Base-by-base conservation (phyloP, 1,284 basidiomycete species). In the Anthracocystis panici-leucophaei region DNA sequence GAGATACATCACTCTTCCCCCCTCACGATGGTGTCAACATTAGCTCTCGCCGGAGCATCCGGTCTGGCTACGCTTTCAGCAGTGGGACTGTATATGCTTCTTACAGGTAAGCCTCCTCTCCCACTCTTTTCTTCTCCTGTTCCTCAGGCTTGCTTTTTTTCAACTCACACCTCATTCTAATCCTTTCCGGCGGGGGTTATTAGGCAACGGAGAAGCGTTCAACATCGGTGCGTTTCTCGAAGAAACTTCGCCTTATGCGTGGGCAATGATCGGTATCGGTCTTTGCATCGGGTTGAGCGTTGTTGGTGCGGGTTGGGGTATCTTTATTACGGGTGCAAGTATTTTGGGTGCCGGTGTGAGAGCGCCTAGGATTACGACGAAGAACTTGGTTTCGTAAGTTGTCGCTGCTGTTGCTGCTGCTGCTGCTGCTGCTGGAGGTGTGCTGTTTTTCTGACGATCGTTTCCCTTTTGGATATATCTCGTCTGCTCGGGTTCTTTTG, bases 241-340 rank as follows among this genome's bases (percentile, higher is more conserved):
- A 84, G 92, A 97, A 87, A 91, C 93, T 14, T 94, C 91, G 83
- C 97, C 97, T 0, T 97, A 94, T 86, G 91, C 91, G 21, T 98
- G 94, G 94, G 95, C 92, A 0, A 89, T 94, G 67, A 89, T 91
- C 5, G 96, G 96, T 10, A 92, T 98, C 65, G 95, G 92, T 38
- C 88, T 98, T 46, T 97, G 94, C 84, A 94, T 97, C 69, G 96
- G 97, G 3, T 85, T 99, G 50, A 95, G 93, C 80, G 95, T 97
- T 7, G 87, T 95, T 6, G 97, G 96, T 65, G 96, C 96, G 50
- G 96, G 93, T 86, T 98, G 96, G 96, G 96, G 96, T 60, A 99
- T 99, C 86, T 95, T 97, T 88, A 89, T 98, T 70, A 98, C 96
- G 2, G 96, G 96, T 60, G 88, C 95, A 21, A 95, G 93, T 29